Percentiles rank a stretch among this genome's conserved stretches.
Conservation (phyloP, 768 basidiomycete species). For the Lentinula sp. region DNA sequence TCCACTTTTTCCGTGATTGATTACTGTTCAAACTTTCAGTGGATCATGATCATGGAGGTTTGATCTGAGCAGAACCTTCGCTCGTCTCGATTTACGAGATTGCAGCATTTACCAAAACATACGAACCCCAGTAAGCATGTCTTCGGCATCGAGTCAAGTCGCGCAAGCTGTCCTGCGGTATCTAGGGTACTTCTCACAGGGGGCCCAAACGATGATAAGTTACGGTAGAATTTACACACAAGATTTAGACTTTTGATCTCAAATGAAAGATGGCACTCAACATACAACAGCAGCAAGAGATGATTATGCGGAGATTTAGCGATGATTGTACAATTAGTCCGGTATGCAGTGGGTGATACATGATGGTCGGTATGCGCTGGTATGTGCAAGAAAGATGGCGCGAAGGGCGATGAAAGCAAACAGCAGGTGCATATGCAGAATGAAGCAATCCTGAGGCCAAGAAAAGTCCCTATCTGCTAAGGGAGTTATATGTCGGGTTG, state of each 20-base stretch:
- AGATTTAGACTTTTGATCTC: background rate
- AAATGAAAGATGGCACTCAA: background rate
- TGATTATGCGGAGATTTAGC: background rate
- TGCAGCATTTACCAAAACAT: too few species aligned
- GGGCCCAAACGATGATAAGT: background rate
- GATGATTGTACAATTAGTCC: background rate
- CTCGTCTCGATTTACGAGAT: too few species aligned
- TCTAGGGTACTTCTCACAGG: background rate
- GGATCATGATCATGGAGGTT: too few species aligned
- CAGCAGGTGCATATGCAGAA: background rate
- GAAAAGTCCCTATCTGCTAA: too few species aligned
- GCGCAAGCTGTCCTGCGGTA: background rate
- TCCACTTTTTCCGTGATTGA: too few species aligned
- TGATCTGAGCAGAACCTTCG: too few species aligned
- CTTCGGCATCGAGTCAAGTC: background rate
- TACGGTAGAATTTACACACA: background rate
- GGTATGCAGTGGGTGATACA: background rate
- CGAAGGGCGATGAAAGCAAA: background rate
- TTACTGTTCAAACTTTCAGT: too few species aligned
- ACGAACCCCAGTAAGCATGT: too few species aligned
- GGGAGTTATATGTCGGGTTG: background rate
- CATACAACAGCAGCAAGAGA: background rate
- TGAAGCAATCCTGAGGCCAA: too few species aligned
- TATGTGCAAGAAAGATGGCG: background rate
- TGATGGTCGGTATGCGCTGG: background rate